Percentiles rank a stretch among this genome's conserved stretches.
Conservation (phyloP, 148 eudicot species). For the Agrostemma githago region DNA sequence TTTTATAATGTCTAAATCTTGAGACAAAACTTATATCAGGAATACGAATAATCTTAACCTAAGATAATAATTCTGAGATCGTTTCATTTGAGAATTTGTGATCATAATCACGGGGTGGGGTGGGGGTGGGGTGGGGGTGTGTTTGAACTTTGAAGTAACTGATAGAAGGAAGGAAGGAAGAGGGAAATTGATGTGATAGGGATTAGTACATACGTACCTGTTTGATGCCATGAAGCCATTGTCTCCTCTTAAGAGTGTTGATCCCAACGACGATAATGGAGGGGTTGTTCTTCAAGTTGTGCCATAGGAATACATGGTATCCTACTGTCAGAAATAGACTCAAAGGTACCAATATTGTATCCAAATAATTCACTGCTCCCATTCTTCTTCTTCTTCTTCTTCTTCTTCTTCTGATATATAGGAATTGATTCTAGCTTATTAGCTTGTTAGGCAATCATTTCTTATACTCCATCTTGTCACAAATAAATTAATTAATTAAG, state of each 20-base stretch:
- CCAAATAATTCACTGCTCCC: slow-evolving; percentile 20
- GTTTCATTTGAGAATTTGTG: no score
- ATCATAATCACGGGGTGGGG: no score
- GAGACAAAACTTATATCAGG: no score
- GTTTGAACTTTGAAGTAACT: no score
- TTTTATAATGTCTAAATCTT: no score
- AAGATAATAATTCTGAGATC: no score
- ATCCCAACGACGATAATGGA: slow-evolving; percentile 28
- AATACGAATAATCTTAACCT: no score
- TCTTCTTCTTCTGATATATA: not conserved
- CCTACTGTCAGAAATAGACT: slow-evolving; percentile 29
- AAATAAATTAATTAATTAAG: slow-evolving; percentile 6
- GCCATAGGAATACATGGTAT: slow-evolving; percentile 37
- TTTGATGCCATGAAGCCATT: slow-evolving; percentile 40
- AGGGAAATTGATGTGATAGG: no score
- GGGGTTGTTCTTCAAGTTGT: slow-evolving; percentile 31
- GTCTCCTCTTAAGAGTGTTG: slow-evolving; percentile 30
- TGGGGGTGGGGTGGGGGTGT: no score
- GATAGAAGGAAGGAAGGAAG: not conserved
- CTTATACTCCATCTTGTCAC: not conserved
- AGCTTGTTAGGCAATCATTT: not conserved
- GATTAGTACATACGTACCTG: slow-evolving; percentile 31
- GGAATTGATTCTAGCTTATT: slow-evolving; percentile 6
- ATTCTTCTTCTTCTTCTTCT: not conserved
- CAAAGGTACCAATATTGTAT: slow-evolving; percentile 28